Percentiles rank a stretch among this genome's conserved stretches.
These are phyloP conservation scores for Linderniella brevidens DNA, from an alignment of 257 asterid genomes.

Conservation along the genomic window DNA sequence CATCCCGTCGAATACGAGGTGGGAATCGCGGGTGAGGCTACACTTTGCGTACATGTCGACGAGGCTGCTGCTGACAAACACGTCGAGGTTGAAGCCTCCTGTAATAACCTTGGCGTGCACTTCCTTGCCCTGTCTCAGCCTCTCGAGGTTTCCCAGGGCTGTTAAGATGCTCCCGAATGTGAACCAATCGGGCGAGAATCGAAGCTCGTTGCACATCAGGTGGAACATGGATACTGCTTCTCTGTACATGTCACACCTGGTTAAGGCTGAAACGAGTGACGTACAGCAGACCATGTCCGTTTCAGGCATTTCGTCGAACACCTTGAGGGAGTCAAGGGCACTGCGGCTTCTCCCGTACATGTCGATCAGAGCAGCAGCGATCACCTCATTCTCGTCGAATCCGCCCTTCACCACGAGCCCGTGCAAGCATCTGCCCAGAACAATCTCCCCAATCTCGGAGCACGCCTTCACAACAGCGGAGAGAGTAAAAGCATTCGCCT, in stretches of 20 bases:
- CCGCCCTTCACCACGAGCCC: slow-evolving; percentile 39
- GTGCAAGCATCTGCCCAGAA: slow-evolving; percentile 39
- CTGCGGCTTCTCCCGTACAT: slow-evolving; percentile 58
- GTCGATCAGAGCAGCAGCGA: slow-evolving; percentile 56
- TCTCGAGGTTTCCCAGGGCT: slow-evolving; percentile 65
- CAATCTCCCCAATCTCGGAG: slow-evolving; percentile 28
- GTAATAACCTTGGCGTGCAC: slow-evolving; percentile 37
- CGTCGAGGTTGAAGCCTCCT: slow-evolving; percentile 34
- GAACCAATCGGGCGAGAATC: slow-evolving; percentile 37
- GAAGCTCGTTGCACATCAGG: slow-evolving; percentile 20
- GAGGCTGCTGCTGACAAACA: slow-evolving; percentile 48
- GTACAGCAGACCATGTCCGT: slow-evolving; percentile 80
- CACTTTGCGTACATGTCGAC: slow-evolving; percentile 78
- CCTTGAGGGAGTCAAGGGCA: slow-evolving; percentile 17
- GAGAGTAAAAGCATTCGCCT: slow-evolving; percentile 44
- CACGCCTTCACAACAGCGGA: slow-evolving; percentile 68
- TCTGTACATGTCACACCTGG: slow-evolving; percentile 50
- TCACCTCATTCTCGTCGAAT: slow-evolving; percentile 31
- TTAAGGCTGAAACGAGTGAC: slow-evolving; percentile 49
- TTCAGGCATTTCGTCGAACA: slow-evolving; percentile 66
- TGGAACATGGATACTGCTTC: slow-evolving; percentile 48
- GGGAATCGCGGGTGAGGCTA: slow-evolving; percentile 44
- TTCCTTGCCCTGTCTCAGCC: slow-evolving; percentile 53
- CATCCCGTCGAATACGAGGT: slow-evolving; percentile 51
- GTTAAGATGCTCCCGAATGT: slow-evolving; percentile 68